Percentiles rank a stretch among this genome's conserved stretches.
phyloP scores from a whole-genome alignment of 73 alveolate genomes.

The Paramecium primaurelia region DNA sequence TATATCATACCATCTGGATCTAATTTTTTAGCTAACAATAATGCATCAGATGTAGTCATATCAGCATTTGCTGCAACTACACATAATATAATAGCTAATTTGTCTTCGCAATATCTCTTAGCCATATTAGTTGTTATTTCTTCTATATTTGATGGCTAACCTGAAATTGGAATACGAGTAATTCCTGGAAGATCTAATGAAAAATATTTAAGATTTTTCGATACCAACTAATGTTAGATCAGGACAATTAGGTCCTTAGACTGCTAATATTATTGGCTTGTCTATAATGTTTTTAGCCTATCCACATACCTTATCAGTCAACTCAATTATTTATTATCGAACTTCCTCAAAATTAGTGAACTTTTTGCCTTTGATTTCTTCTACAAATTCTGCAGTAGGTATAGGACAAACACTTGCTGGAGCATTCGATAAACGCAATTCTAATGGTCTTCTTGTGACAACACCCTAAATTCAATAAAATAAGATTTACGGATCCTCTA shows the following conservation, averaged over 20 bases:
- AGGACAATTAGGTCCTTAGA: slow-evolving; percentile 86
- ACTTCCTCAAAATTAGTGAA: slow-evolving; percentile 77
- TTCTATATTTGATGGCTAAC: slow-evolving; percentile 83
- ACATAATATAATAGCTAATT: slow-evolving; percentile 80
- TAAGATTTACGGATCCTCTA: slow-evolving; percentile 65
- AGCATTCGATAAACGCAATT: slow-evolving; percentile 70
- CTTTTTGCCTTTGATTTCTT: slow-evolving; percentile 66
- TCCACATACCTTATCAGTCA: slow-evolving; percentile 76
- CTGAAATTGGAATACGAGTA: slow-evolving; percentile 90
- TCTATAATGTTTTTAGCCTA: slow-evolving; percentile 73
- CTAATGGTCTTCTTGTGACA: slow-evolving; percentile 85
- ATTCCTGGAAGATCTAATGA: slow-evolving; percentile 92
- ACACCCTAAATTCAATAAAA: slow-evolving; percentile 61
- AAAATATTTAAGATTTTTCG: neutral
- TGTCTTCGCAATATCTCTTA: slow-evolving; percentile 75
- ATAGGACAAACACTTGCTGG: neutral
- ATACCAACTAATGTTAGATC: slow-evolving; percentile 76
- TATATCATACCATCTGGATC: slow-evolving; percentile 61
- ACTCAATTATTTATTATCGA: slow-evolving; percentile 63
- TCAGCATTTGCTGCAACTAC: slow-evolving; percentile 78
- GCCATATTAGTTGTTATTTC: slow-evolving; percentile 93
- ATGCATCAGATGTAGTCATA: slow-evolving; percentile 74
- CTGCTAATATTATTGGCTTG: slow-evolving; percentile 77
- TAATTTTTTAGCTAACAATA: slow-evolving; percentile 66
- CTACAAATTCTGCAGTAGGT: slow-evolving; percentile 63